Evolutionary conservation across 164 flowering plant genomes (phyloP).

Genomic region (Nymphaea thermarum): DNA sequence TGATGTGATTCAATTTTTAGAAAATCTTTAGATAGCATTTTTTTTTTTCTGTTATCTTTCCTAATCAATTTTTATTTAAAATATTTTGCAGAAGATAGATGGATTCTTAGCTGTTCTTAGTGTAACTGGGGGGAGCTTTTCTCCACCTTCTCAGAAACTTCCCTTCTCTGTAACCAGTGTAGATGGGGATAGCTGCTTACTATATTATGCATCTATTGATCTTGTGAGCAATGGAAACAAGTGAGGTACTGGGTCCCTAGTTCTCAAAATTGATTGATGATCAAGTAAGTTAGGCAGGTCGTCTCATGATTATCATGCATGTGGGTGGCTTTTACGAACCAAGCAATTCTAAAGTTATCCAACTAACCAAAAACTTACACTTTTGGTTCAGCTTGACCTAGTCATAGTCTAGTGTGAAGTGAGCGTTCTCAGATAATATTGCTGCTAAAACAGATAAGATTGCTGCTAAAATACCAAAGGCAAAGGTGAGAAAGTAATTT

Average conservation of each 20-base stretch:
- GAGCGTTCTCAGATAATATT: no score
- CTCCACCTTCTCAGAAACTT: slow-evolving; percentile 80
- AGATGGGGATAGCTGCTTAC: slow-evolving; percentile 65
- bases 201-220: slow-evolving; percentile 73
- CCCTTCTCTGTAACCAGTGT: slow-evolving; percentile 83
- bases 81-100: slow-evolving; percentile 49
- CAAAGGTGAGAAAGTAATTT: no score
- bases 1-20: not conserved
- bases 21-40: not conserved
- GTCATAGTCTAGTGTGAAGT: no score
- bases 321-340: not conserved
- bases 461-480: no score
- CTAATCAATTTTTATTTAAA: not conserved
- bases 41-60: not conserved
- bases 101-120: slow-evolving; percentile 89
- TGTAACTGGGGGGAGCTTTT: slow-evolving; percentile 73
- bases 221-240: slow-evolving; percentile 45
- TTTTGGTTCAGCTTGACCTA: no score
- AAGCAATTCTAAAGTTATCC: not conserved
- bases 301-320: not conserved
- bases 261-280: slow-evolving; percentile 11
- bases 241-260: slow-evolving; percentile 39
- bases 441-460: no score
- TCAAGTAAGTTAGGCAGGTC: slow-evolving; percentile 14
- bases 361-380: not conserved